A percentile compares a stretch with the other conserved stretches of the same genome.
These are phyloP conservation scores for Aphanomyces astaci DNA, from an alignment of 352 stramenopile species.

Conservation along the genomic window DNA sequence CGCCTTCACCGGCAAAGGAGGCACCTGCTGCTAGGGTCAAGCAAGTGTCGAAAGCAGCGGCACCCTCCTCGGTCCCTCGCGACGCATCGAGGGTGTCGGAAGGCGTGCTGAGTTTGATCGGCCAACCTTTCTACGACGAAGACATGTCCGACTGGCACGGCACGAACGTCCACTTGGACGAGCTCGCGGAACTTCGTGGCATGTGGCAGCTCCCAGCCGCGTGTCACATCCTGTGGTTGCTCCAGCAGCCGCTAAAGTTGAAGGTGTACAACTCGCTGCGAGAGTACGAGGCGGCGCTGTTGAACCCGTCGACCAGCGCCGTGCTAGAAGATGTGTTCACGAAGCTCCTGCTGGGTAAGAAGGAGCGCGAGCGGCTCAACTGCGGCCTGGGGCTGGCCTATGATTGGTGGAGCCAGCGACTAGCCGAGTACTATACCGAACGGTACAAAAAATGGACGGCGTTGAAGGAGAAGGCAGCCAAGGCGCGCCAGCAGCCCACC, in stretches of 20 bases:
- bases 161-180: conserved; percentile 69
- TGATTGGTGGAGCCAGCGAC: conserved; percentile 83
- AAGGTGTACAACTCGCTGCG: conserved; percentile 68
- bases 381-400: conserved; percentile 77
- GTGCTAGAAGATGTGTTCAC: conserved; percentile 81
- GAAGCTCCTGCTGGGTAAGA: conserved; percentile 78
- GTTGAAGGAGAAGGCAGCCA: conserved; percentile 61
- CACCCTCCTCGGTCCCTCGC: background rate
- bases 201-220: conserved; percentile 72
- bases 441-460: conserved; percentile 79
- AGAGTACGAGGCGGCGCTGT: conserved; percentile 73
- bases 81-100: background rate
- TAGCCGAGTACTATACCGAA: conserved; percentile 72
- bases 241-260: conserved; percentile 71
- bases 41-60: conserved; percentile 24
- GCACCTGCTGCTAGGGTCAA: background rate
- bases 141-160: conserved; percentile 57
- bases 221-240: conserved; percentile 76
- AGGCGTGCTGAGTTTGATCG: conserved; percentile 47
- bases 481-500: conserved; percentile 45
- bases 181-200: conserved; percentile 44
- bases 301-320: conserved; percentile 57
- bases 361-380: conserved; percentile 62
- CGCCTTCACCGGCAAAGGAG: background rate
- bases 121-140: conserved; percentile 59